phyloP scores from a whole-genome alignment of 306 rosid species.

The Vigna radiata region DNA sequence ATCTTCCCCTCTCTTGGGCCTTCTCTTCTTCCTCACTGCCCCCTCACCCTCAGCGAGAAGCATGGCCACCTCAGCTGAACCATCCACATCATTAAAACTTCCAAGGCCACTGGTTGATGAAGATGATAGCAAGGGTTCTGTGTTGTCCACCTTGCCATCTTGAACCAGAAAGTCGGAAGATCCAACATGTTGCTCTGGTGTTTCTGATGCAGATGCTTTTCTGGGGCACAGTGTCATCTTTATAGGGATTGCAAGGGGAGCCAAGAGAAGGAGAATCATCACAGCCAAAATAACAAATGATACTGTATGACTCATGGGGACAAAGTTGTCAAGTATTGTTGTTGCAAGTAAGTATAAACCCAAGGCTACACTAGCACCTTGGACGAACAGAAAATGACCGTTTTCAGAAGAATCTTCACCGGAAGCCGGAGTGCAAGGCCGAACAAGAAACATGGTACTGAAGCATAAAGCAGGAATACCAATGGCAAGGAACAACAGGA shows the following conservation, averaged over 20 bases:
- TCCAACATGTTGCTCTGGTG: slow-evolving; percentile 35
- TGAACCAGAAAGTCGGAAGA: slow-evolving; percentile 47
- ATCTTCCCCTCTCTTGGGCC: slow-evolving; percentile 90
- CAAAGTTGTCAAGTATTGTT: slow-evolving; percentile 49
- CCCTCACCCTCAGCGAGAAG: slow-evolving; percentile 94
- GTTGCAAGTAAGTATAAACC: slow-evolving; percentile 70
- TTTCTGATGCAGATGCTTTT: slow-evolving; percentile 38
- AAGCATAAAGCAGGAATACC: slow-evolving; percentile 74
- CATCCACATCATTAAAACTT: slow-evolving; percentile 58
- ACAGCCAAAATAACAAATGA: slow-evolving; percentile 52
- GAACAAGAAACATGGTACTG: slow-evolving; percentile 65
- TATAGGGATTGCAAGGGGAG: slow-evolving; percentile 78
- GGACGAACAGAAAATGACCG: slow-evolving; percentile 67
- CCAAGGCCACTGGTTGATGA: slow-evolving; percentile 53
- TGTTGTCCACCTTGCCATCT: slow-evolving; percentile 47
- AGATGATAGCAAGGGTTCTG: slow-evolving; percentile 55
- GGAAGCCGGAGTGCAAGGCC: slow-evolving; percentile 79
- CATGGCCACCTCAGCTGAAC: slow-evolving; percentile 68
- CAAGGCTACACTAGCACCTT: slow-evolving; percentile 64
- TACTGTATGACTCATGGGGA: slow-evolving; percentile 39
- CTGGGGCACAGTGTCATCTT: slow-evolving; percentile 73
- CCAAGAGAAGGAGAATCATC: slow-evolving; percentile 74
- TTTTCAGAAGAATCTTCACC: slow-evolving; percentile 60
- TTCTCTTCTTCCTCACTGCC: slow-evolving; percentile 76
- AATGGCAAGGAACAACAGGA: slow-evolving; percentile 66